Conservation (phyloP, 2,329 filamentous ascomycete species). For the Trichophyton mentagrophytes region DNA sequence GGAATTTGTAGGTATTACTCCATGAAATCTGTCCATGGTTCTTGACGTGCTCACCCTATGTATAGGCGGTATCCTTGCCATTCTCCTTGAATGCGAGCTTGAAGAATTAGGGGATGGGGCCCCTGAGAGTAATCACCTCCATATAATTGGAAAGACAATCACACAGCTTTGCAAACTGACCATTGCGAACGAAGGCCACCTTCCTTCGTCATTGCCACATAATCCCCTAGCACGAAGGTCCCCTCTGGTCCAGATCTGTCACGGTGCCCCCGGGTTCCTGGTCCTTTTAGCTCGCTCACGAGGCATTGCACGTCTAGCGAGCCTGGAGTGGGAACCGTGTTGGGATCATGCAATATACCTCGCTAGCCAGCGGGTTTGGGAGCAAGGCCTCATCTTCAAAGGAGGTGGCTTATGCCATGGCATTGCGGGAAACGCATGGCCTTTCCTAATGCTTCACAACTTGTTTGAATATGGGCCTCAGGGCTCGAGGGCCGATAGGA, state of each 20-base stretch:
- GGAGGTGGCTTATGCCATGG: slow-evolving; percentile 32
- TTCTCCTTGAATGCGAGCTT: slow-evolving; percentile 24
- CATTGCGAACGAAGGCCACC: slow-evolving; percentile 25
- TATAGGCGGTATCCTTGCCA: slow-evolving; percentile 25
- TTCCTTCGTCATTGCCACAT: slow-evolving; percentile 27
- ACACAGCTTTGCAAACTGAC: slow-evolving; percentile 26
- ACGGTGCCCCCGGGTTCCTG: slow-evolving; percentile 29
- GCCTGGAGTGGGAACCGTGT: slow-evolving; percentile 24
- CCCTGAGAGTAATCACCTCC: slow-evolving; percentile 17
- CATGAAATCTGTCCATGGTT: not conserved
- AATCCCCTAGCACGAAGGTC: slow-evolving; percentile 16
- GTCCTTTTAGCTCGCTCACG: slow-evolving; percentile 25
- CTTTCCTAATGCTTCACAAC: slow-evolving; percentile 27
- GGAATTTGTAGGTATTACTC: slow-evolving; percentile 13
- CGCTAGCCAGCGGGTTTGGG: slow-evolving; percentile 27
- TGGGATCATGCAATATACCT: slow-evolving; percentile 27
- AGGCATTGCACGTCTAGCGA: slow-evolving; percentile 18
- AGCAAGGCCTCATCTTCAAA: slow-evolving; percentile 31
- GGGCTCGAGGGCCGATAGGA: slow-evolving; percentile 15
- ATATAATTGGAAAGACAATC: slow-evolving; percentile 26
- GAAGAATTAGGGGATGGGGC: slow-evolving; percentile 20
- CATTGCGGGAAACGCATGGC: slow-evolving; percentile 31
- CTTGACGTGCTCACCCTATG: not conserved
- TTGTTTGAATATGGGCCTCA: slow-evolving; percentile 23
- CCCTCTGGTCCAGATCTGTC: slow-evolving; percentile 31